These are phyloP conservation scores for Solanum pinnatisectum DNA, from an alignment of 257 asterid species.

Conservation along the genomic window DNA sequence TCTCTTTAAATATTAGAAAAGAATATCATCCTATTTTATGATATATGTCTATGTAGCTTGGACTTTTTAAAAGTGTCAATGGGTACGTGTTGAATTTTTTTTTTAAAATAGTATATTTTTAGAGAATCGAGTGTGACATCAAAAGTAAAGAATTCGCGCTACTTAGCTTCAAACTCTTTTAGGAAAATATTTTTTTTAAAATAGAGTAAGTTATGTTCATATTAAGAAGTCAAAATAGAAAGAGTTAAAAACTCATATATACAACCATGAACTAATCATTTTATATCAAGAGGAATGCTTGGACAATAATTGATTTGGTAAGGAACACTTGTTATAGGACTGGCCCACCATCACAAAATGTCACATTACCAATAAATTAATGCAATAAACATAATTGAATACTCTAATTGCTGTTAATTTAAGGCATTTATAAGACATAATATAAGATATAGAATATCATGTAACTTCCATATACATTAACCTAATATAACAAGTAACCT, in stretches of 20 bases:
- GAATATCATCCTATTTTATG: neutral
- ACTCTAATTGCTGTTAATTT: too few species aligned
- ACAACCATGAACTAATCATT: neutral
- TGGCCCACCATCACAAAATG: neutral
- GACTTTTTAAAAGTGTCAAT: too few species aligned
- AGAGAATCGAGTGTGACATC: neutral
- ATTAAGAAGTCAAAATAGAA: neutral
- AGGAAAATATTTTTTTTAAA: too few species aligned
- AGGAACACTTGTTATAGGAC: neutral
- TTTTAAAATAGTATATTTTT: too few species aligned
- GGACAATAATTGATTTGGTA: neutral
- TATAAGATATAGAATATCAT: too few species aligned
- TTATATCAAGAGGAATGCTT: neutral
- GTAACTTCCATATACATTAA: too few species aligned
- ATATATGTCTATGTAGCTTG: too few species aligned
- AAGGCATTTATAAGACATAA: too few species aligned
- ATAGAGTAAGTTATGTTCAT: neutral
- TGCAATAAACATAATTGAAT: neutral
- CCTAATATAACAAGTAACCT: too few species aligned
- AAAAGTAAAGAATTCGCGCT: neutral
- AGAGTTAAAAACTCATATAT: neutral
- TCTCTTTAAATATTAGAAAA: neutral
- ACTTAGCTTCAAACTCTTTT: neutral
- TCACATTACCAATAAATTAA: neutral
- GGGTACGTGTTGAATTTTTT: too few species aligned